A percentile compares a stretch with the other conserved stretches of the same genome.
Evolutionary conservation across 495 filamentous ascomycete species (phyloP).

Genomic region (Podospora pseudopauciseta): DNA sequence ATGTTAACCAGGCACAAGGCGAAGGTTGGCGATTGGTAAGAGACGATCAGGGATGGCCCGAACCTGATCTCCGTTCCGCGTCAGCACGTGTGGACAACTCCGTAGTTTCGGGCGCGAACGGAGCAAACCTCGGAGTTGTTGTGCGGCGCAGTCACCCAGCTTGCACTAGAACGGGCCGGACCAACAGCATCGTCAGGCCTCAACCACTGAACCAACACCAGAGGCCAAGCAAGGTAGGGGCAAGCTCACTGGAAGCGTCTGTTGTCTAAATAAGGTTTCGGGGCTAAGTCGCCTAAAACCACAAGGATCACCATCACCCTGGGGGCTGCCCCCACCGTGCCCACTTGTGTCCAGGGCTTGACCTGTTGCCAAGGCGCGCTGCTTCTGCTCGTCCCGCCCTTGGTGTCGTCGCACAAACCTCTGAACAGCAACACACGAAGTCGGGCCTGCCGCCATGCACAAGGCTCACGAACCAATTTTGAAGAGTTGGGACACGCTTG

Average conservation of each 20-base stretch:
- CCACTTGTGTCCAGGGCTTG: neutral
- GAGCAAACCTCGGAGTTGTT: neutral
- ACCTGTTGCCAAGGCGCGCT: neutral
- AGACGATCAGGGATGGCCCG: neutral
- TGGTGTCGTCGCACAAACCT: slow-evolving; percentile 4
- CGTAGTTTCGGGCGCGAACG: neutral
- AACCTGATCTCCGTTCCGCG: neutral
- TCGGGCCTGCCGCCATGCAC: neutral
- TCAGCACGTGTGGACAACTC: neutral
- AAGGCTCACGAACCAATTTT: neutral
- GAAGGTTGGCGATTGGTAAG: neutral
- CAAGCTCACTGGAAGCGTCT: neutral
- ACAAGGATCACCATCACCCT: neutral
- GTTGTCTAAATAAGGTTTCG: slow-evolving; percentile 29
- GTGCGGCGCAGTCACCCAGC: neutral
- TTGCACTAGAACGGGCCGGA: neutral
- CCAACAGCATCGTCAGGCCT: neutral
- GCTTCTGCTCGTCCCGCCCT: neutral
- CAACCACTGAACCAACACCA: neutral
- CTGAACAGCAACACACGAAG: neutral
- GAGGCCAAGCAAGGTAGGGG: neutral
- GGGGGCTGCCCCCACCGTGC: neutral
- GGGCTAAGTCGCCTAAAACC: slow-evolving; percentile 13
- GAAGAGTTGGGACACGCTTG: neutral
- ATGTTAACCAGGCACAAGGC: neutral